Evolutionary conservation across 2,329 filamentous ascomycete species (phyloP).

Genomic region (Fusarium sp.): DNA sequence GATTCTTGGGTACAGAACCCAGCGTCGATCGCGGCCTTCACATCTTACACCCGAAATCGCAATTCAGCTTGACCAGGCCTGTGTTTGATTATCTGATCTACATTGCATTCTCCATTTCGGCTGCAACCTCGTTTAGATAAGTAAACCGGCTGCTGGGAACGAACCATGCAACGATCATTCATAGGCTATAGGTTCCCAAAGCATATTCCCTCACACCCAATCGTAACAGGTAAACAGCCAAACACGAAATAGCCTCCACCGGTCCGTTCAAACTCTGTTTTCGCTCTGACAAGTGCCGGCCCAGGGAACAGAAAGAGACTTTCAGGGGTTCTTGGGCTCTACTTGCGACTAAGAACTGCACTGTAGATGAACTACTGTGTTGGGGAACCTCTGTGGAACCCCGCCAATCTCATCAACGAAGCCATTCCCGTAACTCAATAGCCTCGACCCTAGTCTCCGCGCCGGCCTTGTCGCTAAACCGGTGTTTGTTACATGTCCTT

Average conservation of each 20-base stretch:
- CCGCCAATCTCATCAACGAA: background rate
- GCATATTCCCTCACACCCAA: background rate
- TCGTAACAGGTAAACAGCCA: background rate
- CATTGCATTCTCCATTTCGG: background rate
- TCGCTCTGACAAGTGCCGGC: conserved; percentile 4
- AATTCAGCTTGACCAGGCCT: background rate
- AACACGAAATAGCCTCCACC: background rate
- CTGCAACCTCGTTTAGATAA: background rate
- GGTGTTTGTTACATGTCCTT: background rate
- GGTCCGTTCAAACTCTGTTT: conserved; percentile 11
- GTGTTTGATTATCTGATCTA: background rate
- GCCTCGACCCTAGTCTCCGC: background rate
- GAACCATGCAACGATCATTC: background rate
- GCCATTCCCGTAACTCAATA: conserved; percentile 1
- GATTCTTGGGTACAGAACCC: background rate
- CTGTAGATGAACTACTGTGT: background rate
- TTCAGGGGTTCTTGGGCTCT: background rate
- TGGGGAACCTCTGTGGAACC: background rate
- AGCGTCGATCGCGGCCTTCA: background rate
- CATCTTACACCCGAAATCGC: background rate
- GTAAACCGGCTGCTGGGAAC: background rate
- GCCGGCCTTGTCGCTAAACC: background rate
- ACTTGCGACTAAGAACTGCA: background rate
- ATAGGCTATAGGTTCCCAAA: background rate
- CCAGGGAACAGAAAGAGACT: background rate